phyloP scores from a whole-genome alignment of 805 yeast genomes.

The Yarrowia divulgata region DNA sequence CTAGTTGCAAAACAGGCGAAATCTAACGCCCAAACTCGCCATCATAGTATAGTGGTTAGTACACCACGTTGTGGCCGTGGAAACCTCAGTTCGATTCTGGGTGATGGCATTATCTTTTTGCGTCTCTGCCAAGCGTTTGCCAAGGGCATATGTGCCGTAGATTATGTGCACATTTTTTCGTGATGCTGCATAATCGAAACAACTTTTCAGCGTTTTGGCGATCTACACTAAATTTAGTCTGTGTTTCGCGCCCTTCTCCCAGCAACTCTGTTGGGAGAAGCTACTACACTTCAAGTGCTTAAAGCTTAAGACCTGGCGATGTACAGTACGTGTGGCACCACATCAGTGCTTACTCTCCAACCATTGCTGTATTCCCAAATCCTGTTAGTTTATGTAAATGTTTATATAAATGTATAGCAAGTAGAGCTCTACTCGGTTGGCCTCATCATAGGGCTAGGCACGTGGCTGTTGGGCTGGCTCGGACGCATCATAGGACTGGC shows the following conservation, averaged over 20 bases:
- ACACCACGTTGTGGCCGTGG: constrained; percentile 40
- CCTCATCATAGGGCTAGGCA: constrained; percentile 28
- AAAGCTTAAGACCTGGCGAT: too few relatives aligned
- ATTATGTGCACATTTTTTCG: neutral
- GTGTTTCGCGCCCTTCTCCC: neutral
- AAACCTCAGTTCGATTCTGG: constrained; percentile 40
- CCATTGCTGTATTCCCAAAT: constrained; percentile 1
- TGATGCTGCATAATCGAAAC: neutral
- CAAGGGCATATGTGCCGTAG: neutral
- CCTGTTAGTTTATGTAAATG: constrained; percentile 22
- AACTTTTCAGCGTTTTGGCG: neutral
- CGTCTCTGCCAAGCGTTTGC: too few relatives aligned
- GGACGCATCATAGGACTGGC: constrained; percentile 33
- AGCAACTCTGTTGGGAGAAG: neutral
- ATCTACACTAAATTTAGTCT: neutral
- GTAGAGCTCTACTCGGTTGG: constrained; percentile 17
- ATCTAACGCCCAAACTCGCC: constrained; percentile 12
- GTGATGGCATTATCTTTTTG: constrained; percentile 38
- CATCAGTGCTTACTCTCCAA: too few relatives aligned
- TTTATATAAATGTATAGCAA: constrained; percentile 9
- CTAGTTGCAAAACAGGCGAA: neutral
- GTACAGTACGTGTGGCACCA: too few relatives aligned
- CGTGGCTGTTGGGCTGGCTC: constrained; percentile 22
- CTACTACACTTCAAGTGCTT: too few relatives aligned
- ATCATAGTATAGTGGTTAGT: constrained; percentile 40